A percentile compares a stretch with the other conserved stretches of the same genome.
These are phyloP conservation scores for Penicillium taxi DNA, from an alignment of 495 filamentous ascomycete genomes.

Conservation along the genomic window DNA sequence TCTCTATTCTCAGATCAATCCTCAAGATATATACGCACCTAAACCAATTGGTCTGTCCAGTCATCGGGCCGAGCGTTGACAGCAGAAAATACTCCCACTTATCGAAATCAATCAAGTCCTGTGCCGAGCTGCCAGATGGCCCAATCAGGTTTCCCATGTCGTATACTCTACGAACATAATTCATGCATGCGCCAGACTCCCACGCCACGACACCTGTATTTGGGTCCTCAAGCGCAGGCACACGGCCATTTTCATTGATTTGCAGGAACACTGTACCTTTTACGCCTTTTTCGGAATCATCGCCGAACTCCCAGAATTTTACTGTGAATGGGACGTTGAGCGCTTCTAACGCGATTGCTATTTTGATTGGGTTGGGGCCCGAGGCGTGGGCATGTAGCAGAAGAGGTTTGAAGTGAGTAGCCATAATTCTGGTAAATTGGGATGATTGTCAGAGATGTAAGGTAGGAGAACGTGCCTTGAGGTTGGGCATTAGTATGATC, in stretches of 20 bases:
- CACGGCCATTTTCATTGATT: constrained; percentile 85
- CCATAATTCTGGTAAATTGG: constrained; percentile 7
- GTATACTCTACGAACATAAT: constrained; percentile 30
- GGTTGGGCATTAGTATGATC: constrained; percentile 10
- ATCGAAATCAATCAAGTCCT: constrained; percentile 38
- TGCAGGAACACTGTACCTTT: constrained; percentile 63
- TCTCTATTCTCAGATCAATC: too few relatives aligned
- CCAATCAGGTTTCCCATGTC: constrained; percentile 20
- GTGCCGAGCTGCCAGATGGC: constrained; percentile 23
- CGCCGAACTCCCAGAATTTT: constrained; percentile 54
- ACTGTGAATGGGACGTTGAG: constrained; percentile 58
- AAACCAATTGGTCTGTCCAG: constrained; percentile 38
- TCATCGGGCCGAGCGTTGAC: constrained; percentile 35
- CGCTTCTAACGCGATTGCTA: constrained; percentile 74
- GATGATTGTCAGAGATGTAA: not conserved
- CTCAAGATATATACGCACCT: constrained; percentile 9
- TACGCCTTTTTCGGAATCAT: constrained; percentile 39
- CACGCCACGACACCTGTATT: constrained; percentile 36
- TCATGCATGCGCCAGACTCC: constrained; percentile 35
- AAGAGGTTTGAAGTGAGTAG: constrained; percentile 19
- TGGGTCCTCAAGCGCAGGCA: constrained; percentile 57
- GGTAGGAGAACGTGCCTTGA: not conserved
- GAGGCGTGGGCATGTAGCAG: constrained; percentile 32
- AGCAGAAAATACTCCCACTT: constrained; percentile 42
- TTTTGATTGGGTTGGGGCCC: constrained; percentile 49